Percentiles rank a stretch among this genome's conserved stretches.
Evolutionary conservation across 805 yeast genomes (phyloP).

Genomic region (Saccharomycopsis schoenii): DNA sequence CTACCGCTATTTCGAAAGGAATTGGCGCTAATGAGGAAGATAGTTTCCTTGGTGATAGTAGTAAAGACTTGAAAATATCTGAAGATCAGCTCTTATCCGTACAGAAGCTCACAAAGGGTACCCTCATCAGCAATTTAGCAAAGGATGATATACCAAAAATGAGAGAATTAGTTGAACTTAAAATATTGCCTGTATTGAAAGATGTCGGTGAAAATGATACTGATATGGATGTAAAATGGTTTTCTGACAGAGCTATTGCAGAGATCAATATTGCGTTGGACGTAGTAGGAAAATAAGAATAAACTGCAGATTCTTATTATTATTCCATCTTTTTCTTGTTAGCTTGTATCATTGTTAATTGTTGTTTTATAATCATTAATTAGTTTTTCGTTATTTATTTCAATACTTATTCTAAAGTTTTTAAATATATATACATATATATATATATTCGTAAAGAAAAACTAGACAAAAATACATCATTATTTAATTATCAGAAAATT

Average conservation of each 20-base stretch:
- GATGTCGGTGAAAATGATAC: background rate
- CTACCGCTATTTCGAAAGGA: background rate
- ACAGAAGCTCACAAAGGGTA: background rate
- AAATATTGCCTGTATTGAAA: background rate
- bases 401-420: no score
- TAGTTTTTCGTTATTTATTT: background rate
- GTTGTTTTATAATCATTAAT: background rate
- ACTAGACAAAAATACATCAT: no score
- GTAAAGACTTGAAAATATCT: background rate
- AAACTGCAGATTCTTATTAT: background rate
- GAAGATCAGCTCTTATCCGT: background rate
- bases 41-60: background rate
- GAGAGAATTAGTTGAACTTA: background rate
- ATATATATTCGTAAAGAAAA: background rate
- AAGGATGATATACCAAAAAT: background rate
- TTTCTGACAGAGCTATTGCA: background rate
- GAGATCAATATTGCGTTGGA: background rate
- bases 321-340: background rate
- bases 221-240: slow-evolving; percentile 1
- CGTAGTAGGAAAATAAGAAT: background rate
- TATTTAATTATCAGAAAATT: no score
- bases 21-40: background rate
- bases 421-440: no score
- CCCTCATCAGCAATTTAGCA: background rate
- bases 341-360: background rate